These are phyloP conservation scores for Ceratobasidium sp. DNA, from an alignment of 1,284 basidiomycete genomes.

Conservation along the genomic window DNA sequence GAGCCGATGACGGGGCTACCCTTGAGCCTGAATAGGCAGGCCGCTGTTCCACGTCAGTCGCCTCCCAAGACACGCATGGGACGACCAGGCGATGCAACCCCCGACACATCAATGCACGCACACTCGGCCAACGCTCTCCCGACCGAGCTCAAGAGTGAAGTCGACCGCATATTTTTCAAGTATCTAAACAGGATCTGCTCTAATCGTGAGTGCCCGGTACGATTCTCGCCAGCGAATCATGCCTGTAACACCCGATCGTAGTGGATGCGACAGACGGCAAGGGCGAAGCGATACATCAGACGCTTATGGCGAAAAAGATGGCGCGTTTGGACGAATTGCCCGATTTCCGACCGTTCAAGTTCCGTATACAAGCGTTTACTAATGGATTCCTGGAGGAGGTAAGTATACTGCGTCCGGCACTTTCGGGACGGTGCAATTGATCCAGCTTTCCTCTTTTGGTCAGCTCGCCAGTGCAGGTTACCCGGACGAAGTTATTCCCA, in stretches of 20 bases:
- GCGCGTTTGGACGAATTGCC: constrained; percentile 92
- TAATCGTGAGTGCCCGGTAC: constrained; percentile 70
- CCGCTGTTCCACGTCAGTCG: constrained; percentile 5
- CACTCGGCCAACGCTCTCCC: constrained; percentile 66
- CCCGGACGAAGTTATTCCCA: constrained; percentile 84
- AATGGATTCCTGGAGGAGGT: constrained; percentile 95
- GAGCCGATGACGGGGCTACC: constrained; percentile 4
- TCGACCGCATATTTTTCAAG: constrained; percentile 91
- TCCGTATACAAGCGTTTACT: constrained; percentile 98
- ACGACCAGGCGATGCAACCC: constrained; percentile 9
- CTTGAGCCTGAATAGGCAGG: neutral
- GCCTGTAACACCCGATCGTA: constrained; percentile 50
- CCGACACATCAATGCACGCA: neutral
- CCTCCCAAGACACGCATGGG: constrained; percentile 17
- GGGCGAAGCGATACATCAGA: constrained; percentile 97
- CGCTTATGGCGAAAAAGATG: constrained; percentile 93
- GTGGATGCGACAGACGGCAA: constrained; percentile 93
- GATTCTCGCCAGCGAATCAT: neutral
- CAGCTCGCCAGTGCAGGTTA: constrained; percentile 80
- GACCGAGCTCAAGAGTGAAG: constrained; percentile 78
- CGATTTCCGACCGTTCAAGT: constrained; percentile 99
- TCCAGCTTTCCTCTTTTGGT: constrained; percentile 25
- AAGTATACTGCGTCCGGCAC: constrained; percentile 45
- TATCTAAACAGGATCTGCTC: constrained; percentile 91
- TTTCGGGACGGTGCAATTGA: constrained; percentile 30